Base-by-base conservation (phyloP, 768 basidiomycete genomes). In the Xanthoconium stramineum region DNA sequence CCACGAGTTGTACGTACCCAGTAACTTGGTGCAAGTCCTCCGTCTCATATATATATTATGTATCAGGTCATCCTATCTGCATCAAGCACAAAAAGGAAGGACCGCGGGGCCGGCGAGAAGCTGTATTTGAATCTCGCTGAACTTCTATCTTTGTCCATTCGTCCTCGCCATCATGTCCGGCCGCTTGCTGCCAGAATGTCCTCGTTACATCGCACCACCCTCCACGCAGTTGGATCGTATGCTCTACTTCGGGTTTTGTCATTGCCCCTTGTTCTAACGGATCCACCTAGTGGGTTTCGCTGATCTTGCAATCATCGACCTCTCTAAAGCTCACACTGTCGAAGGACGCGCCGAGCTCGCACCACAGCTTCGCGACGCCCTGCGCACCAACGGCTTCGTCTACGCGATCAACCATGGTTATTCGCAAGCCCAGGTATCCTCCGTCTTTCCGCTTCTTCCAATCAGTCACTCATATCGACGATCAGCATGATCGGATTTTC, bases 271-370 rank as follows among this genome's bases (percentile, higher is more conserved):
- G 5, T 52, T 30, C 47, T 33, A 28, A 52, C 45, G 72, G 69
- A 75, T 59, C 73, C 73, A 17, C 47, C 29, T 43, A 78, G 77
- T 77, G 57, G 73, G 76, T 17, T 77, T 72, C 56, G 83, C 81
- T 13, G 79, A 83, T 47, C 74, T 86, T 6, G 71, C 78, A 0
- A 70, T 79, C 52, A 76, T 85, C 46, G 82, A 85, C 58, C 63
- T 85, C 14, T 74, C 81, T 2, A 71, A 75, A 39, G 74, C 69
- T 0, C 47, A 55, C 8, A 78, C 76, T 6, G 64, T 68, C 1
- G 74, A 81, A 57, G 80, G 75, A 7, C 74, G 78, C 2, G 62
- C 65, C 0, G 69, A 67, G 32, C 71, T 84, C 2, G 76, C 76
- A 1, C 47, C 63, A 7, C 72, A 79, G 58, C 74, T 79, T 9